Evolutionary conservation across 1,139 yeast genomes (phyloP), one percentile per base, ranked within the genome.

Genomic region (Pneumocystis oryctolagi): DNA sequence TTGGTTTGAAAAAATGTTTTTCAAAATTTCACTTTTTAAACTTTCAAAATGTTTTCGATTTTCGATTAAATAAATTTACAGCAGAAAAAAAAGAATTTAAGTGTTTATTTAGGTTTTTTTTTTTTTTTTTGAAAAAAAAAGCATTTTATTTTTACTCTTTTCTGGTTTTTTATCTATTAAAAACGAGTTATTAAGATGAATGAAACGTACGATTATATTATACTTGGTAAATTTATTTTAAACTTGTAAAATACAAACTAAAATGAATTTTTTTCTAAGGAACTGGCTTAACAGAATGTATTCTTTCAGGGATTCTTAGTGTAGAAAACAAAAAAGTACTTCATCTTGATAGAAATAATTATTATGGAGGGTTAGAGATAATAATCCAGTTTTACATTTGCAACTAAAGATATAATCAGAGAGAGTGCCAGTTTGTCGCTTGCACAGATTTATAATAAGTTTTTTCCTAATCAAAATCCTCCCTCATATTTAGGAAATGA

Each of bases 261-360:
- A 20, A 42, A n/a, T 4, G 18, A n/a, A 18, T 55, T 31, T 31
- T 60, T 25, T 42, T n/a, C n/a, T 2, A 77, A 68, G 80, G 83
- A 62, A 83, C 66, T n/a, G 98, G 98, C 20, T 81, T 94, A 68
- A 92, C 97, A 65, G 99, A 92, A 75, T 92, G 99, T 78, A 85
- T 94, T 66, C 82, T 92, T 63, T 89, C 97, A 1, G 99, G 99
- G 14, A 77, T 92, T 64, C 80, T 92, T 65, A 89, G 97, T 14
- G 96, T 90, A 16, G 98, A 92, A 72, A 95, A 97, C 70, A 92
- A 92, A 78, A 92, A 92, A 73, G 98, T 92, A 14, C 80, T 92
- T 65, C 98, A 92, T 75, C 89, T 92, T 69, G 99, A 92, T 74
- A 86, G 92, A 70, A 97, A 92, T 75, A 95, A 89, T 74, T 95